Evolutionary conservation across 768 basidiomycete genomes (phyloP).

Genomic region (Psilocybe cyanescens): DNA sequence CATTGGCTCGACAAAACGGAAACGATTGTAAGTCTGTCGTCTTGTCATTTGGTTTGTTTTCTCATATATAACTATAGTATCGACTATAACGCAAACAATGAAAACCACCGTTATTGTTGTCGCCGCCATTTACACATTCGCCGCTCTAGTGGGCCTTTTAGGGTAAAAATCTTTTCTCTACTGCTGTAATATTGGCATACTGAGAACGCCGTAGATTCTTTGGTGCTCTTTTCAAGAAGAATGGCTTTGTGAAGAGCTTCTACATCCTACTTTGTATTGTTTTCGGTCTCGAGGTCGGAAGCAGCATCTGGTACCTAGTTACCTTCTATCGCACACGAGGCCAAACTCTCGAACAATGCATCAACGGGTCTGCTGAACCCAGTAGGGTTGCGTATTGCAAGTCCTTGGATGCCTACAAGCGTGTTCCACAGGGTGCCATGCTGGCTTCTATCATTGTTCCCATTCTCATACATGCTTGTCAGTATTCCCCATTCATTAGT

Average conservation of each 20-base stretch:
- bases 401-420: constrained; percentile 26
- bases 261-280: constrained; percentile 32
- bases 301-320: constrained; percentile 35
- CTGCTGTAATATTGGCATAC: not conserved
- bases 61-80: constrained; percentile 19
- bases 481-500: constrained; percentile 21
- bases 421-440: constrained; percentile 30
- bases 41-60: not conserved
- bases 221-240: constrained; percentile 41
- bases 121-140: constrained; percentile 33
- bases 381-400: constrained; percentile 33
- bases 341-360: constrained; percentile 31
- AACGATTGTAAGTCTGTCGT: constrained; percentile 21
- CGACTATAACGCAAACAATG: constrained; percentile 27
- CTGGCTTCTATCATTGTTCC: constrained; percentile 39
- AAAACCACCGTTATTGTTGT: constrained; percentile 35
- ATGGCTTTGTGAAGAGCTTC: constrained; percentile 37
- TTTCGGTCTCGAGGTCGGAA: constrained; percentile 33
- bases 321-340: constrained; percentile 33
- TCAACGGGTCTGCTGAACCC: constrained; percentile 26
- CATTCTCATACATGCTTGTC: constrained; percentile 41
- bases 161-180: constrained; percentile 29
- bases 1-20: constrained; percentile 16
- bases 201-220: constrained; percentile 33
- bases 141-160: constrained; percentile 36